A percentile compares a stretch with the other conserved stretches of the same genome.
These are phyloP conservation scores for Zalerion maritima DNA, from an alignment of 495 filamentous ascomycete species.

Conservation along the genomic window DNA sequence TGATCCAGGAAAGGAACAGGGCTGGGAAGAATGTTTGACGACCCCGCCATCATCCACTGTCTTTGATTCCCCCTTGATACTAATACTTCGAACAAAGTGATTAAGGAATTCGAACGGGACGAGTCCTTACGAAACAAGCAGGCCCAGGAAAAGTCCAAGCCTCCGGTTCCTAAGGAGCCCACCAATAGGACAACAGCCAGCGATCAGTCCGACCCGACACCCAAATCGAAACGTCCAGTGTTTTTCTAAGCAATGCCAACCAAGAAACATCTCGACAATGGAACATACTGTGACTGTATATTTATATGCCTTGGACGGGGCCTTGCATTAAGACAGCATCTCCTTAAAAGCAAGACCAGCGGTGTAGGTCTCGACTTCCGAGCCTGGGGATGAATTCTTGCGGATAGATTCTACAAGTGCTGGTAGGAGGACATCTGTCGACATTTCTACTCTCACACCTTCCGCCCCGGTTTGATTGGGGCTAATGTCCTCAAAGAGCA, in stretches of 20 bases:
- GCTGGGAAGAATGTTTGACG: constrained; percentile 72
- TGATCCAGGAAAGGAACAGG: constrained; percentile 55
- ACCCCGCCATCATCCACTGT: not conserved
- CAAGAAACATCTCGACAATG: constrained; percentile 6
- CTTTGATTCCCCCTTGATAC: constrained; percentile 6
- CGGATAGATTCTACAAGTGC: constrained; percentile 30
- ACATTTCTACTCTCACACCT: constrained; percentile 37
- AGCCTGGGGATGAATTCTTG: constrained; percentile 1
- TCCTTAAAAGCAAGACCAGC: constrained; percentile 31
- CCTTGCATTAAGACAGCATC: constrained; percentile 32
- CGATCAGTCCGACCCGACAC: too few relatives aligned
- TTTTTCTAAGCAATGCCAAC: too few relatives aligned
- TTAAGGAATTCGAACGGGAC: constrained; percentile 70
- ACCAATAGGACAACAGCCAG: too few relatives aligned
- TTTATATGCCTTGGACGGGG: too few relatives aligned
- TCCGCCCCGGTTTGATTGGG: constrained; percentile 29
- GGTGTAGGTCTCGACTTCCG: constrained; percentile 3
- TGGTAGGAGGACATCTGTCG: constrained; percentile 40
- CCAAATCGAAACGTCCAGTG: too few relatives aligned
- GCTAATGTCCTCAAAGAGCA: constrained; percentile 42
- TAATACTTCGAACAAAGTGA: constrained; percentile 29
- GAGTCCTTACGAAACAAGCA: constrained; percentile 45
- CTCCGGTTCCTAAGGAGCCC: too few relatives aligned
- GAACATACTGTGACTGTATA: constrained; percentile 4
- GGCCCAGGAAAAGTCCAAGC: constrained; percentile 14